Base-by-base conservation (phyloP, 306 rosid species). In the Cyclanthera cordifolia region DNA sequence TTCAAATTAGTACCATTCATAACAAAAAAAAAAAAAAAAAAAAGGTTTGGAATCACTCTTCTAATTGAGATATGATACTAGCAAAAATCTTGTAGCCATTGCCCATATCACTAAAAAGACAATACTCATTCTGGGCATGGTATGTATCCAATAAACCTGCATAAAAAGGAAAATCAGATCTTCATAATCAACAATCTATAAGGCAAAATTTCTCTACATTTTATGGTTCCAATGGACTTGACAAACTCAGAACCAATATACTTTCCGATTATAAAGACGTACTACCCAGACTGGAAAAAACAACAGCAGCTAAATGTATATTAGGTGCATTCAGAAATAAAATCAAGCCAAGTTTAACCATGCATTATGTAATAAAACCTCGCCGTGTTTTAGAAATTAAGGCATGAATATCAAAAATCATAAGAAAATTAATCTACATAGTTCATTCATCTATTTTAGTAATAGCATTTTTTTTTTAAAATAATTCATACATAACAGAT, bases 81-180 rank as follows among this genome's bases (percentile, higher is more conserved):
- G 61, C 79, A 59, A 93, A 93, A 24, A 90, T 87, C 63, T 74
- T 75, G 71, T 83, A 93, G 71, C 99, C 99, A 74, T 93, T 95
- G 53, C 52, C 24, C 99, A 90, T 90, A 59, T 90, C 96, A 20
- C 88, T 37, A 41, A 90, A 80, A 49, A 86, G 91, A 77, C 99
- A 93, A 73, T 93, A 90, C 84, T 93, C 99, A 48, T 93, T 90
- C 78, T 88, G 66, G 73, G 95, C 99, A 75, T 93, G 99, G 85
- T 93, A 90, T 12, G 94, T 83, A 43, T 87, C 82, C 91, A 88
- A 82, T 66, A 93, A 75, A 63, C 99, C 99, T 93, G 90, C 32
- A 80, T 34, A 75, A 64, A 67, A 65, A 20, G 72, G 14, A 9
- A 8, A 73, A 70, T 71, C 49, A 82, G 61, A 48, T 67, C 51